Percentiles rank a stretch among this genome's conserved stretches.
These are phyloP conservation scores for Hordeum vulgare DNA, from an alignment of 176 grass and related monocot genomes.

Conservation along the genomic window MorexV3_pseudomolecules_assembly NC_058518.1:65101605-65102104, in stretches of 20 bases:
- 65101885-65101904: conserved; percentile 39
- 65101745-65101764: neutral
- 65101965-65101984: neutral
- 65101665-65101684: conserved; percentile 24
- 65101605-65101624: neutral
- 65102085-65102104: neutral
- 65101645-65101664: neutral
- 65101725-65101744: neutral
- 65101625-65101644: neutral
- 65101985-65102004: neutral
- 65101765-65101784: neutral
- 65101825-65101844: neutral
- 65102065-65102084: neutral
- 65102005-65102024: neutral
- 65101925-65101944: neutral
- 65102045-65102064: conserved; percentile 4
- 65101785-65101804: neutral
- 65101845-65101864: conserved; percentile 14
- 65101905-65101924: neutral
- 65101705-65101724: conserved; percentile 43
- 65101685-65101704: conserved; percentile 33
- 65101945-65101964: neutral
- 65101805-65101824: neutral
- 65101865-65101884: conserved; percentile 28
- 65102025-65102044: neutral